Evolutionary conservation across 1,284 basidiomycete species (phyloP), one percentile per base, ranked within the genome.

Genomic region (Cryptococcus sp.): DNA sequence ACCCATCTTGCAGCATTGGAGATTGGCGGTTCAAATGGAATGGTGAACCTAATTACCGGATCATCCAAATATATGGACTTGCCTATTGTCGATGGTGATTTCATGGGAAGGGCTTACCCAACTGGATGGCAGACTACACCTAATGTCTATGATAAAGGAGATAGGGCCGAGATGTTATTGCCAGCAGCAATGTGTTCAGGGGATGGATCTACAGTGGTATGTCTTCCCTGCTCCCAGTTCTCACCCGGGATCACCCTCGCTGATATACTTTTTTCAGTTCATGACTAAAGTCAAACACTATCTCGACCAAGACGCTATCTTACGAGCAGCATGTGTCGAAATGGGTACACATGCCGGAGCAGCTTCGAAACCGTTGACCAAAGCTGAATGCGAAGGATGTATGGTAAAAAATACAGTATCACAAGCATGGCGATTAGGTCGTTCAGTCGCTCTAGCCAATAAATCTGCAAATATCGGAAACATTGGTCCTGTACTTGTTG

Each of bases 11-110:
- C 54, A 4, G 60, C 62, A 0, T 40, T 66, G 10, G 62, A 65
- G 53, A 63, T 83, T 31, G 82, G 82, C 13, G 82, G 82, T 10
- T 78, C 78, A 9, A 83, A 83, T 56, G 82, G 82, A 34, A 77
- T 83, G 59, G 76, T 82, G 67, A 77, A 77, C 14, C 77, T 82
- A 67, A 69, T 80, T 18, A 74, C 78, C 43, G 78, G 79, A 1
- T 72, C 75, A 4, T 54, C 44, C 45, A 40, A 37, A 2, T 46
- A 61, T 39, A 50, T 72, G 13, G 63, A 70, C 46, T 52, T 76
- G 19, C 77, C 77, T 13, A 66, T 77, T 13, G 57, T 79, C 21
- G 79, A 80, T 52, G 77, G 73, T 32, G 82, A 83, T 50, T 67
- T 69, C 42, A 68, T 61, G 59, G 61, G 62, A 22, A 52, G 57